These are phyloP conservation scores for Quercus robur DNA, from an alignment of 306 rosid genomes.

Conservation along the genomic window DNA sequence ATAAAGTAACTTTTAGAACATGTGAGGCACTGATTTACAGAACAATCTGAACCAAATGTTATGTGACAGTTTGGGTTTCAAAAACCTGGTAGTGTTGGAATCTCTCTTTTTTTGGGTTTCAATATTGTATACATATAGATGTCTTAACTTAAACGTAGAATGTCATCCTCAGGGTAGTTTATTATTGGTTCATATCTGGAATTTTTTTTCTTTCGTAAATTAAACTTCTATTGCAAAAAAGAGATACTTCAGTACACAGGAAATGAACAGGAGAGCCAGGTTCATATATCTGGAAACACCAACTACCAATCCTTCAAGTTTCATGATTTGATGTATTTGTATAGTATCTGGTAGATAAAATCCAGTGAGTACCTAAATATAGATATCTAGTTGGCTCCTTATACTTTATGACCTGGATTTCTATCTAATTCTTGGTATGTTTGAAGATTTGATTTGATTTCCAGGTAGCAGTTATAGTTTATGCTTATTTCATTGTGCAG, in stretches of 20 bases:
- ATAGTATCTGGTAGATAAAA: not conserved
- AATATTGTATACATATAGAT: too few relatives aligned
- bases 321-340: not conserved
- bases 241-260: not conserved
- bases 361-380: not conserved
- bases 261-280: not conserved
- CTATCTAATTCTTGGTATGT: not conserved
- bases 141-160: not conserved
- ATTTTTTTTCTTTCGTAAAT: not conserved
- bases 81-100: not conserved
- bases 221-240: not conserved
- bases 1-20: not conserved
- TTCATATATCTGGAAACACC: not conserved
- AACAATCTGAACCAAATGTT: not conserved
- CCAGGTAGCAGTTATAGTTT: constrained; percentile 9
- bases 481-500: constrained; percentile 51
- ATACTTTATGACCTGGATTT: not conserved
- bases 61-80: not conserved
- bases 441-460: constrained; percentile 9
- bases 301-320: not conserved
- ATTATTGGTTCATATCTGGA: not conserved
- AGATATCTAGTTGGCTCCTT: not conserved
- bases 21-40: not conserved
- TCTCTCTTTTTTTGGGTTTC: not conserved
- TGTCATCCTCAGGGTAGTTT: not conserved